Base-by-base conservation (phyloP, 352 stramenopile species). In the Globisporangium nunn region DNA sequence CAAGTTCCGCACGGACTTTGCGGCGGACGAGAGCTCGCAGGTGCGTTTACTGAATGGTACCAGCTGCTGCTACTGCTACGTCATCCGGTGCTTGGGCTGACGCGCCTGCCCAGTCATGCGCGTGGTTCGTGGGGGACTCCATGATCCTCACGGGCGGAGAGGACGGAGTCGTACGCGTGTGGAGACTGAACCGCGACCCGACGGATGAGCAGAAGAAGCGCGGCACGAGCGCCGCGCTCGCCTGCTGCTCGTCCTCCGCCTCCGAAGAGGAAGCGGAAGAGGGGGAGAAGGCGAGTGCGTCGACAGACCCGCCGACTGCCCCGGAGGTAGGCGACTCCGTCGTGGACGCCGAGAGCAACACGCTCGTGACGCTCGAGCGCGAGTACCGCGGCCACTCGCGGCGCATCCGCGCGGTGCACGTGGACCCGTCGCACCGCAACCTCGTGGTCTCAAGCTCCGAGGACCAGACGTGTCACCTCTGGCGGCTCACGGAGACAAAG, bases 1-100 rank as follows among this genome's bases (percentile, higher is more conserved):
- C 57, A 85, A 87, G 52, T 91, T 94, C 68, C 78, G 78, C 50
- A 91, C 84, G 23, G 84, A 94, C 53, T 94, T 94, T 66, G 70
- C 81, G 2, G 63, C 71, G 4, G 64, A 80, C 10, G 81, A 92
- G 55, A 89, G 78, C 50, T 85, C 76, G 8, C 81, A 81, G 69
- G 72, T 81, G n/a, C 35, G 58, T 23, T 23, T 23, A 23, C 23
- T 23, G 23, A 23, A 23, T 23, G 23, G 23, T 23, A 23, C 23
- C 23, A 23, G 23, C 23, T 23, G 23, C 23, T 23, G 23, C 23
- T 23, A 23, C 23, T 23, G 23, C 23, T 23, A 23, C 23, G 23
- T 23, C 23, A 23, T 23, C 23, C 23, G 23, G 23, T 23, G 23
- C 23, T 37, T 37, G 33, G 33, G 33, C 33, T 37, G 6, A 37